phyloP scores from a whole-genome alignment of 257 asterid genomes.

The Plantago ovata region DNA sequence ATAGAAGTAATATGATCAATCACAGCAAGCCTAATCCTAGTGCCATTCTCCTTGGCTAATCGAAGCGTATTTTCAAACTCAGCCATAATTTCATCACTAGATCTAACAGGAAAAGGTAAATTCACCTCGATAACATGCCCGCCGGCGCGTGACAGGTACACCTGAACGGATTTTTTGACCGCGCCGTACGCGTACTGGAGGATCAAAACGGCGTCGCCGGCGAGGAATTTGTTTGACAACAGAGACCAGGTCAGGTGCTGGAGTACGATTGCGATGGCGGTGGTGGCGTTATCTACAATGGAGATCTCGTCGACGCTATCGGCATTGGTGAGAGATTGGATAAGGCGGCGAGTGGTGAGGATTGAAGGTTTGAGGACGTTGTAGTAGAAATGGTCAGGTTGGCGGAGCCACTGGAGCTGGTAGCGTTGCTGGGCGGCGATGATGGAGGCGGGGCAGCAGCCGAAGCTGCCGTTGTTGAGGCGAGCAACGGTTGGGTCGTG shows the following conservation, averaged over 20 bases:
- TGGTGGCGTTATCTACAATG: conserved; percentile 92
- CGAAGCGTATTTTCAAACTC: conserved; percentile 84
- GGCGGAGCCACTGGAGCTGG: conserved; percentile 87
- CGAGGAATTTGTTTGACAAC: conserved; percentile 74
- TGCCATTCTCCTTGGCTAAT: conserved; percentile 69
- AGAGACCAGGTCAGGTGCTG: conserved; percentile 95
- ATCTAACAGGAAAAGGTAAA: conserved; percentile 80
- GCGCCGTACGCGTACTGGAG: conserved; percentile 97
- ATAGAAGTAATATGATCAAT: conserved; percentile 94
- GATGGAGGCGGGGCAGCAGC: conserved; percentile 90
- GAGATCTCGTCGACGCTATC: conserved; percentile 89
- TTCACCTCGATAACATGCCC: conserved; percentile 84
- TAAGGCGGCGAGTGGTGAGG: conserved; percentile 58
- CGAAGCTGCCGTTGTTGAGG: conserved; percentile 91
- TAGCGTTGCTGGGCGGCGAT: conserved; percentile 75
- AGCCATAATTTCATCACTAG: conserved; percentile 63
- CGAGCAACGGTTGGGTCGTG: conserved; percentile 73
- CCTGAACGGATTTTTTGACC: conserved; percentile 92
- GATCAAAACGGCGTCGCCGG: conserved; percentile 95
- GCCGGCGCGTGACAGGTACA: conserved; percentile 90
- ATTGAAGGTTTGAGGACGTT: conserved; percentile 74
- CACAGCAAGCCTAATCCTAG: conserved; percentile 76
- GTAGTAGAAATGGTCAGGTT: conserved; percentile 89
- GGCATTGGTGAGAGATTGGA: conserved; percentile 77
- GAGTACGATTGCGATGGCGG: conserved; percentile 92